A percentile compares a stretch with the other conserved stretches of the same genome.
phyloP scores from a whole-genome alignment of 2,329 filamentous ascomycete genomes.

The Neofusicoccum parvum region DNA sequence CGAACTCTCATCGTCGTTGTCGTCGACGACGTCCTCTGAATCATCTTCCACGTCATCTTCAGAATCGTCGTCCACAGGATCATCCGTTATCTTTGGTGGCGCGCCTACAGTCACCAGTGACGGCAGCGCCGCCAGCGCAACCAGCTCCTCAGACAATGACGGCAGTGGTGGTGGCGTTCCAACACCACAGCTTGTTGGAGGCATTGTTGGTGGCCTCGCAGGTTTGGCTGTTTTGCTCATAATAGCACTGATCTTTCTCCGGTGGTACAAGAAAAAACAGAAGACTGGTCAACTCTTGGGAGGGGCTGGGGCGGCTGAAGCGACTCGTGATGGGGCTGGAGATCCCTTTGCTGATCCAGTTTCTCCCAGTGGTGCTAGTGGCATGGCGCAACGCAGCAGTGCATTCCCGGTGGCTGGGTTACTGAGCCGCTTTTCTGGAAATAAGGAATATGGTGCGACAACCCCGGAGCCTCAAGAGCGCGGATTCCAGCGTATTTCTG shows the following conservation, averaged over 20 bases:
- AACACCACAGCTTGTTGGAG: slow-evolving; percentile 60
- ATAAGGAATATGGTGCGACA: slow-evolving; percentile 32
- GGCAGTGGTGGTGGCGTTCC: slow-evolving; percentile 35
- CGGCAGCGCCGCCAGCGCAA: slow-evolving; percentile 17
- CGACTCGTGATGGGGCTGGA: neutral
- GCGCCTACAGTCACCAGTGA: slow-evolving; percentile 24
- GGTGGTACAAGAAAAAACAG: slow-evolving; percentile 50
- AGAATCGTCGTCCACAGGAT: slow-evolving; percentile 22
- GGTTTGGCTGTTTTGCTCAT: slow-evolving; percentile 56
- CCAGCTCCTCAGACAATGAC: slow-evolving; percentile 18
- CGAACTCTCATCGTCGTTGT: neutral
- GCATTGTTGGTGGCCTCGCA: slow-evolving; percentile 64
- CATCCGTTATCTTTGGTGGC: slow-evolving; percentile 23
- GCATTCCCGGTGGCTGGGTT: slow-evolving; percentile 42
- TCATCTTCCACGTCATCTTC: slow-evolving; percentile 21
- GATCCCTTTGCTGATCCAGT: slow-evolving; percentile 22
- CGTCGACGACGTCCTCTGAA: slow-evolving; percentile 17
- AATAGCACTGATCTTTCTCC: slow-evolving; percentile 55
- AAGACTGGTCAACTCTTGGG: slow-evolving; percentile 19
- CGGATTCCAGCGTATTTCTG: slow-evolving; percentile 51
- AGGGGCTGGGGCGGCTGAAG: slow-evolving; percentile 11
- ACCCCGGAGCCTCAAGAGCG: slow-evolving; percentile 35
- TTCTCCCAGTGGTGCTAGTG: neutral
- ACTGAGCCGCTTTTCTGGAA: slow-evolving; percentile 42
- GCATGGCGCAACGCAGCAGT: slow-evolving; percentile 45